phyloP scores from a whole-genome alignment of 208 protist genomes.

The Dictyostelium gargantuum region DNA sequence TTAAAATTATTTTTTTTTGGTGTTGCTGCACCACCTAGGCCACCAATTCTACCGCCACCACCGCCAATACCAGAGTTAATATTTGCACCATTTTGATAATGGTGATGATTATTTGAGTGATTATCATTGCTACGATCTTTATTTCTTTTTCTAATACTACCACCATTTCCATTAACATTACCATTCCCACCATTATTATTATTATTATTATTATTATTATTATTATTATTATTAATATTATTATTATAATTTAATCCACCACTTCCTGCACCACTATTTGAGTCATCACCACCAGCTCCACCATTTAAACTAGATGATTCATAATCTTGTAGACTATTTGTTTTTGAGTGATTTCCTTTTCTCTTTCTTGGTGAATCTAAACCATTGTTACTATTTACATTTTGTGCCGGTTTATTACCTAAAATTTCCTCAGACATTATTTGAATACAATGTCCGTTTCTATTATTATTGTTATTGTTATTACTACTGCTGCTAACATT shows the following conservation, averaged over 20 bases:
- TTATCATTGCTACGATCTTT: background rate
- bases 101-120: background rate
- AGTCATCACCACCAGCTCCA: background rate
- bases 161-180: background rate
- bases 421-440: background rate
- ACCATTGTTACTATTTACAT: background rate
- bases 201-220: background rate
- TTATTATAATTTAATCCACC: background rate
- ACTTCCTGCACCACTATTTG: background rate
- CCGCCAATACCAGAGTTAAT: background rate
- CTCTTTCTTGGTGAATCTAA: background rate
- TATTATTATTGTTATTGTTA: background rate
- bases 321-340: background rate
- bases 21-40: background rate
- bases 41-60: background rate
- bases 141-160: background rate
- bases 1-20: conserved; percentile 1
- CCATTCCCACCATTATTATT: background rate
- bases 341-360: background rate
- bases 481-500: background rate
- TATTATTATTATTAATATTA: background rate
- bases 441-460: background rate
- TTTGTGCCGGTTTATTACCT: background rate
- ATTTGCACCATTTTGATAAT: background rate
- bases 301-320: background rate